Conservation (phyloP, 768 basidiomycete genomes). For the Suillus subaureus region DNA sequence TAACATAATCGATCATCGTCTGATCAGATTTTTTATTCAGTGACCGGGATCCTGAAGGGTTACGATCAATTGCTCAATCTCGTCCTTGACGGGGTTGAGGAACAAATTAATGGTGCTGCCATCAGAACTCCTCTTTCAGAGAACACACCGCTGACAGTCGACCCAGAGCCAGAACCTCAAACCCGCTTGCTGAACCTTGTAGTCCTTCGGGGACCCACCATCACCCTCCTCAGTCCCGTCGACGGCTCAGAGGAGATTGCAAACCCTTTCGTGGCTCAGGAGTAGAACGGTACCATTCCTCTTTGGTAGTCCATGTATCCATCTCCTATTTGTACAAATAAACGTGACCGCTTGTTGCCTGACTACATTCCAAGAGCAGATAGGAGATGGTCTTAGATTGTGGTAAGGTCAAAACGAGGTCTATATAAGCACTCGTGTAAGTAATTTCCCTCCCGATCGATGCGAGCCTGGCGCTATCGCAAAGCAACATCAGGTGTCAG, state of each 20-base stretch:
- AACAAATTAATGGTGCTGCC: conserved; percentile 67
- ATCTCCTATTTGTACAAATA: conserved; percentile 5
- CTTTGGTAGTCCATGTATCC: background rate
- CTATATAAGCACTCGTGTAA: conserved; percentile 3
- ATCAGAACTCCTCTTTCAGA: background rate
- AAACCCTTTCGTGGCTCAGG: conserved; percentile 81
- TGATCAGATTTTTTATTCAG: conserved; percentile 42
- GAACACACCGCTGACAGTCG: background rate
- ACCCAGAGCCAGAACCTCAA: conserved; percentile 62
- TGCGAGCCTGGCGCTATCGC: conserved; percentile 5
- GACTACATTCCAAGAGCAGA: conserved; percentile 18
- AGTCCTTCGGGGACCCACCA: conserved; percentile 91
- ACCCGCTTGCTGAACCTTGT: conserved; percentile 77
- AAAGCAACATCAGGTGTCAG: conserved; percentile 10
- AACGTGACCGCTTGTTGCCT: conserved; percentile 14
- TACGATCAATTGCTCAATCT: conserved; percentile 96
- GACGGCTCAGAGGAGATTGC: conserved; percentile 95
- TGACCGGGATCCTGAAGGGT: conserved; percentile 91
- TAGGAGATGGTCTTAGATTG: conserved; percentile 17
- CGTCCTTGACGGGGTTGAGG: conserved; percentile 94
- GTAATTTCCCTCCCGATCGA: background rate
- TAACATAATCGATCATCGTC: background rate
- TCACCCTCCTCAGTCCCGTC: conserved; percentile 91
- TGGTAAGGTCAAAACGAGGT: conserved; percentile 9
- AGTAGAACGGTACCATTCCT: conserved; percentile 37